Evolutionary conservation across 2,329 filamentous ascomycete species (phyloP).

Genomic region (Pezicula radicicola): DNA sequence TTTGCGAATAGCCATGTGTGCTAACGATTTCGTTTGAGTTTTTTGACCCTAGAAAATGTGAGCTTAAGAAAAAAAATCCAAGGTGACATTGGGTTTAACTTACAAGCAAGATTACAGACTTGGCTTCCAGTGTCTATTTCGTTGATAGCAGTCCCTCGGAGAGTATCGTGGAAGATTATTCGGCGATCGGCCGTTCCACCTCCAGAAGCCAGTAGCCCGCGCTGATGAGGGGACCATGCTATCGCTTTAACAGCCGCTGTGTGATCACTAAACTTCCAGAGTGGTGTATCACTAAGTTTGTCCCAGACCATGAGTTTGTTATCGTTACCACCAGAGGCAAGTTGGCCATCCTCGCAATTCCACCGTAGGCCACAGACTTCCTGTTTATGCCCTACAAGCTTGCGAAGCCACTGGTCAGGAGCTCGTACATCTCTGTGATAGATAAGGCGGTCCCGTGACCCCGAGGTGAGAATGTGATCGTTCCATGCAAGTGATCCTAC

Average conservation of each 20-base stretch:
- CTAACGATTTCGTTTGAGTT: slow-evolving; percentile 97
- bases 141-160: slow-evolving; percentile 75
- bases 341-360: slow-evolving; percentile 94
- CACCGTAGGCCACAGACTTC: slow-evolving; percentile 96
- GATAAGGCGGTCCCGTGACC: slow-evolving; percentile 88
- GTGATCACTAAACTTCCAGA: slow-evolving; percentile 93
- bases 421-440: slow-evolving; percentile 94
- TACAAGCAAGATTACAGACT: slow-evolving; percentile 93
- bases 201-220: slow-evolving; percentile 88
- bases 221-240: slow-evolving; percentile 95
- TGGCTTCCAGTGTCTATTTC: slow-evolving; percentile 96
- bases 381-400: slow-evolving; percentile 92
- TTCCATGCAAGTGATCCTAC: slow-evolving; percentile 98
- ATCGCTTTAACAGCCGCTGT: slow-evolving; percentile 97
- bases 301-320: slow-evolving; percentile 99
- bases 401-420: slow-evolving; percentile 84
- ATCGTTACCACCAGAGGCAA: slow-evolving; percentile 95
- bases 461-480: slow-evolving; percentile 93
- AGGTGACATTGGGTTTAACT: not conserved
- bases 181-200: slow-evolving; percentile 93
- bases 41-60: slow-evolving; percentile 57
- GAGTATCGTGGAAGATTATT: slow-evolving; percentile 97
- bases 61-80: not conserved
- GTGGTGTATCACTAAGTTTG: slow-evolving; percentile 84
- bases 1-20: slow-evolving; percentile 95